Evolutionary conservation across 148 eudicot species (phyloP).

Genomic region (Limonium bicolor): DNA sequence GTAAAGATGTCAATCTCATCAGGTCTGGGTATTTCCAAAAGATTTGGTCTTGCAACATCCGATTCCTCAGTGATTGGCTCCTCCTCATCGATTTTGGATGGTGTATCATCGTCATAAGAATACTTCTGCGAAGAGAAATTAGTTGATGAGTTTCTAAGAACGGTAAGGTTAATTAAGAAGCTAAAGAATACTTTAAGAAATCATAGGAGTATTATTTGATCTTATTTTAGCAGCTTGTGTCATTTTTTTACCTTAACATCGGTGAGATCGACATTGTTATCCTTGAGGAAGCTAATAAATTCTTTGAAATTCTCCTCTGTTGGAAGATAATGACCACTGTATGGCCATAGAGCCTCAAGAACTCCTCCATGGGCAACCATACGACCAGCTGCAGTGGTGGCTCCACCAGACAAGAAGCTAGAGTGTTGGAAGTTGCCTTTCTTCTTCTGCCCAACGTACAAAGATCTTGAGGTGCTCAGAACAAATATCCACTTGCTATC

Average conservation of each 20-base stretch:
- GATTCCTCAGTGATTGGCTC: conserved; percentile 17
- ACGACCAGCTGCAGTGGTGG: conserved; percentile 87
- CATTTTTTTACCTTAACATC: conserved; percentile 52
- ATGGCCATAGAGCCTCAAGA: conserved; percentile 92
- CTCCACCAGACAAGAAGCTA: conserved; percentile 83
- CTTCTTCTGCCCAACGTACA: conserved; percentile 75
- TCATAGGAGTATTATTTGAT: too few species aligned
- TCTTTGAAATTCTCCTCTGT: conserved; percentile 85
- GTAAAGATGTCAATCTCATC: too few species aligned
- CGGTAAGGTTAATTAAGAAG: not conserved
- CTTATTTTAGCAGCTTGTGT: not conserved
- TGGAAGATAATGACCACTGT: conserved; percentile 87
- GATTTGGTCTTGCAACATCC: not conserved
- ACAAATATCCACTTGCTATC: conserved; percentile 95
- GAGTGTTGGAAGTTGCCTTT: conserved; percentile 85
- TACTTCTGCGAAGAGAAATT: conserved; percentile 31
- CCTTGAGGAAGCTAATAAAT: conserved; percentile 65
- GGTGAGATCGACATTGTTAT: conserved; percentile 60
- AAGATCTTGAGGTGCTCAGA: conserved; percentile 63
- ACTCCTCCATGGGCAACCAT: conserved; percentile 52
- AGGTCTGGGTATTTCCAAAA: too few species aligned
- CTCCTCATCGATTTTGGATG: conserved; percentile 22
- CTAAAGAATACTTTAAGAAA: not conserved
- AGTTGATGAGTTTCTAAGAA: not conserved
- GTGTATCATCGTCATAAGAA: conserved; percentile 39